A percentile compares a stretch with the other conserved stretches of the same genome.
Evolutionary conservation across 1,284 basidiomycete species (phyloP).

Genomic region (Ceraceosorus bombacis): DNA sequence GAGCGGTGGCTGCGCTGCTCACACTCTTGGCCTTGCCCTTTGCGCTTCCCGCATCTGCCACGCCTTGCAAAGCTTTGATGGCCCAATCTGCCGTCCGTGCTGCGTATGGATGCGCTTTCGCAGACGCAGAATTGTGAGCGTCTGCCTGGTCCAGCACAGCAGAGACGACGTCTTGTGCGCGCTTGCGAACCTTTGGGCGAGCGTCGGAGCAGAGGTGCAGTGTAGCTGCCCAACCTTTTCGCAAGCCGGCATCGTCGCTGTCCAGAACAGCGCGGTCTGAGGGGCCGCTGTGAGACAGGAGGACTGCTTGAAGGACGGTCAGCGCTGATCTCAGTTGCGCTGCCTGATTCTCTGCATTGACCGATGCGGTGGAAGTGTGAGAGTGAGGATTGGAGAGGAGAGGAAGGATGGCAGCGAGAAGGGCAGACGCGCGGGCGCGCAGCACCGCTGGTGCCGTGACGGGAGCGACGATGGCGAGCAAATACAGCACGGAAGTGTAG

Average conservation of each 20-base stretch:
- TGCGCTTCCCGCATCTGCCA: conserved; percentile 60
- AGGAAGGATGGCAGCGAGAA: conserved; percentile 32
- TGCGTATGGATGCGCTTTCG: conserved; percentile 71
- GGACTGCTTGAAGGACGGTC: conserved; percentile 65
- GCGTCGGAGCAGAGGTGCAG: conserved; percentile 76
- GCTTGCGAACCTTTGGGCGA: conserved; percentile 85
- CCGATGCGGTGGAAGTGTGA: conserved; percentile 59
- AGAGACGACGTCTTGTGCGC: conserved; percentile 75
- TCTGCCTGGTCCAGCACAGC: conserved; percentile 53
- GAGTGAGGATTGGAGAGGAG: conserved; percentile 37
- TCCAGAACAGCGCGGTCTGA: conserved; percentile 47
- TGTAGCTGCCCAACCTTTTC: conserved; percentile 57
- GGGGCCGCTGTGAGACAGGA: conserved; percentile 60
- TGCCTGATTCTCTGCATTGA: conserved; percentile 51
- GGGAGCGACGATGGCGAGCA: conserved; percentile 39
- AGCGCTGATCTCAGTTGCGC: conserved; percentile 60
- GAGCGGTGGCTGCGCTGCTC: conserved; percentile 5
- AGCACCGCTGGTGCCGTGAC: conserved; percentile 33
- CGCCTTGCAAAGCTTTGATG: conserved; percentile 61
- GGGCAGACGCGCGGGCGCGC: conserved; percentile 27
- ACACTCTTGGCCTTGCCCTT: conserved; percentile 53
- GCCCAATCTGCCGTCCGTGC: conserved; percentile 70
- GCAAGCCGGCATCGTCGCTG: conserved; percentile 23
- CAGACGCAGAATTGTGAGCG: background rate
- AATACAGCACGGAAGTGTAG: conserved; percentile 37